A percentile compares a stretch with the other conserved stretches of the same genome.
Conservation (phyloP, 1,284 basidiomycete species). For the Moesziomyces parantarcticus region DNA sequence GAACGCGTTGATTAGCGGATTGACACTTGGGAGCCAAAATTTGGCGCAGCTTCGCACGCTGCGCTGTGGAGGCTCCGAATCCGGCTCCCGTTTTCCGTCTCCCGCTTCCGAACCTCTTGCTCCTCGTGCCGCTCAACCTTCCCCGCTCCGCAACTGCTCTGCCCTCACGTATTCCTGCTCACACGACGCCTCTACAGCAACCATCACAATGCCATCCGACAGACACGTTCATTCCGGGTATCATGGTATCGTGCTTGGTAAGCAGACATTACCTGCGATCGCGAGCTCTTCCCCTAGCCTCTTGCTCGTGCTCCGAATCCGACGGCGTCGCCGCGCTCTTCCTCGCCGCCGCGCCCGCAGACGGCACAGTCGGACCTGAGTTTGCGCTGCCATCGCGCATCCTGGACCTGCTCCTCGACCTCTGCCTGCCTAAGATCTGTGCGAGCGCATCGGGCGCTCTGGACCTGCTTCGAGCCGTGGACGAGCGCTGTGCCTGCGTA, state of each 20-base stretch:
- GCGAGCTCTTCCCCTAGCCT: conserved; percentile 31
- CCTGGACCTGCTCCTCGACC: conserved; percentile 39
- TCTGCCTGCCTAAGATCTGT: conserved; percentile 39
- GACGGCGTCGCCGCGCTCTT: conserved; percentile 4
- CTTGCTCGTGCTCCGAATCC: conserved; percentile 16
- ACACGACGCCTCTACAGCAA: no score
- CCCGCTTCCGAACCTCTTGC: no score
- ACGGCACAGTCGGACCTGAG: conserved; percentile 1
- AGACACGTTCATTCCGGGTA: no score
- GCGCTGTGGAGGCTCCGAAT: background rate
- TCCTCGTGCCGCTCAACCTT: no score
- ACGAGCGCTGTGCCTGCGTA: conserved; percentile 36
- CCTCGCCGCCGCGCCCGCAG: background rate
- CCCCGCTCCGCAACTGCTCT: no score
- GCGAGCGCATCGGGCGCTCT: conserved; percentile 51
- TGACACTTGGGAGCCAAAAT: background rate
- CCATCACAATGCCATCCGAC: no score
- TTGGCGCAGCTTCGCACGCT: background rate
- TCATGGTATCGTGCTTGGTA: no score
- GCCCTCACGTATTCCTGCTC: no score
- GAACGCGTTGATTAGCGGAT: no score
- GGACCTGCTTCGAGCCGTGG: conserved; percentile 42
- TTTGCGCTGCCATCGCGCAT: background rate
- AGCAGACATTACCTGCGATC: conserved; percentile 15
- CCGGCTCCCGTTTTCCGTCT: no score